phyloP scores from a whole-genome alignment of 2,329 filamentous ascomycete genomes.

The Pseudodiploospora longispora region DNA sequence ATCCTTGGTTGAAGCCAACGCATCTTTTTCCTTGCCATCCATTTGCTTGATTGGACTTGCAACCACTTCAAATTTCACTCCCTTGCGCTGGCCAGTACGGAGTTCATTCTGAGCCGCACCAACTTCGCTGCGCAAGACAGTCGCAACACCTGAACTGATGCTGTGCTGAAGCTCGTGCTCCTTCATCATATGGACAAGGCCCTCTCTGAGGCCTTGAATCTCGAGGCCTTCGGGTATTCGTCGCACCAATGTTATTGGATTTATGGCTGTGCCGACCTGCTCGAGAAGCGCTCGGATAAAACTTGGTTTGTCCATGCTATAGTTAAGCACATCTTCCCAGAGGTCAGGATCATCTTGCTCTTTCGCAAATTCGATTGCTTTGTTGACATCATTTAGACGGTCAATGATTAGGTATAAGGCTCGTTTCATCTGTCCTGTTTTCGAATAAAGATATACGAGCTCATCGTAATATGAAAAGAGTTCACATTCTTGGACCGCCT shows the following conservation, averaged over 20 bases:
- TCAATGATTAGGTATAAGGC: constrained; percentile 91
- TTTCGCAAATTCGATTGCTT: constrained; percentile 91
- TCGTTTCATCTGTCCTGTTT: constrained; percentile 87
- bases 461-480: constrained; percentile 74
- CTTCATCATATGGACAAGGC: constrained; percentile 81
- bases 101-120: constrained; percentile 73
- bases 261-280: constrained; percentile 87
- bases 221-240: constrained; percentile 90
- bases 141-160: constrained; percentile 83
- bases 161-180: constrained; percentile 94
- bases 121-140: constrained; percentile 81
- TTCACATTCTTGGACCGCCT: constrained; percentile 73
- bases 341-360: constrained; percentile 85
- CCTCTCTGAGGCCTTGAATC: constrained; percentile 82
- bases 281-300: constrained; percentile 91
- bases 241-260: constrained; percentile 82
- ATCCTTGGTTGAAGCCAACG: constrained; percentile 14
- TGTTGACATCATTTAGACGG: constrained; percentile 80
- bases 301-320: constrained; percentile 93
- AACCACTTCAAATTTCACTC: constrained; percentile 79
- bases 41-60: constrained; percentile 35
- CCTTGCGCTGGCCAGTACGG: constrained; percentile 70
- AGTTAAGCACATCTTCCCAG: constrained; percentile 90
- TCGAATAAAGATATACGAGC: constrained; percentile 90
- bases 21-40: constrained; percentile 34